Percentiles rank a stretch among this genome's conserved stretches.
Evolutionary conservation across 1,284 basidiomycete species (phyloP).

Genomic region (Puccinia brachypodii): DNA sequence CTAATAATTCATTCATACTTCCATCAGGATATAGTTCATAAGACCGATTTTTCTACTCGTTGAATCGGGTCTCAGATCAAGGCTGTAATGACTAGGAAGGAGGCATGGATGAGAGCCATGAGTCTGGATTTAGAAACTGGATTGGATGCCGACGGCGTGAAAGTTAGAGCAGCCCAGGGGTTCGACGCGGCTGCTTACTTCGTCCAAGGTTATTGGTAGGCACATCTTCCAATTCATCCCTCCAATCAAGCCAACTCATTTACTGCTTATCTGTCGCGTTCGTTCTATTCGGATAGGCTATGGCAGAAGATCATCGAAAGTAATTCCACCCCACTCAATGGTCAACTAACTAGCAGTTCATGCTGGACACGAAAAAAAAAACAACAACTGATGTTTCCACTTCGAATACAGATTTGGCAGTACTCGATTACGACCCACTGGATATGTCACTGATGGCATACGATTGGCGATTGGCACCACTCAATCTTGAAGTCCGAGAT

Average conservation of each 20-base stretch:
- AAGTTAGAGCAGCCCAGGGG: slow-evolving; percentile 85
- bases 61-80: slow-evolving; percentile 64
- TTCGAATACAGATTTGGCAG: slow-evolving; percentile 34
- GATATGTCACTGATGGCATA: slow-evolving; percentile 63
- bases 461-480: slow-evolving; percentile 52
- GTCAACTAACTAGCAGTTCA: no score
- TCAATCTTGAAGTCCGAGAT: slow-evolving; percentile 84
- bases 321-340: no score
- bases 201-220: slow-evolving; percentile 65
- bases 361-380: slow-evolving; percentile 18
- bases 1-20: neutral
- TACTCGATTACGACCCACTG: slow-evolving; percentile 47
- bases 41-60: slow-evolving; percentile 49
- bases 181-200: slow-evolving; percentile 76
- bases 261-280: neutral
- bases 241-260: neutral
- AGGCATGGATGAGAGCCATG: slow-evolving; percentile 83
- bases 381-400: neutral
- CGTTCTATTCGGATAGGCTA: slow-evolving; percentile 50
- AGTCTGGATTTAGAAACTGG: slow-evolving; percentile 86
- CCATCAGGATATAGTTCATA: neutral
- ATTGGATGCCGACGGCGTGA: slow-evolving; percentile 82
- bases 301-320: slow-evolving; percentile 54
- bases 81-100: slow-evolving; percentile 79
- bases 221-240: slow-evolving; percentile 16